phyloP scores from a whole-genome alignment of 139 green algal genomes.

The Chlorella sp. region DNA sequence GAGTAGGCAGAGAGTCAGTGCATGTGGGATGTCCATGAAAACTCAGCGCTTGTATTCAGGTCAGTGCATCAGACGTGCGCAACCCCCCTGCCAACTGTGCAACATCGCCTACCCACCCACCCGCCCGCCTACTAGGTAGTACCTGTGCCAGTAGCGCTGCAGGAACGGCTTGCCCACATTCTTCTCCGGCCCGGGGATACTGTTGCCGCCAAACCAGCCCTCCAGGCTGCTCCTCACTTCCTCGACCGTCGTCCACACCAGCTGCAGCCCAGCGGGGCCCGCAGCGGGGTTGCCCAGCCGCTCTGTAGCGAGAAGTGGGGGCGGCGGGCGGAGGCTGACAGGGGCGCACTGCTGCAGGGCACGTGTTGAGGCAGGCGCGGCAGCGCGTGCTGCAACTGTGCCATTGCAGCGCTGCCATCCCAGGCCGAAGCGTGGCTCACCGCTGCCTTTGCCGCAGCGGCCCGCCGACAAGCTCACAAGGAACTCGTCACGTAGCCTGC shows the following conservation, averaged over 20 bases:
- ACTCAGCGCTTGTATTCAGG: too few relatives aligned
- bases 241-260: constrained; percentile 74
- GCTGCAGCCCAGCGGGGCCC: constrained; percentile 30
- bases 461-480: constrained; percentile 55
- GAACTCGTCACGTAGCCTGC: constrained; percentile 78
- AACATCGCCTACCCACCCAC: not conserved
- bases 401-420: not conserved
- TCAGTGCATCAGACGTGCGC: too few relatives aligned
- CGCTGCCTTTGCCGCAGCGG: constrained; percentile 5
- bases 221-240: constrained; percentile 68
- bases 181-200: constrained; percentile 63
- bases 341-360: too few relatives aligned
- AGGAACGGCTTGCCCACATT: constrained; percentile 80
- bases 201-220: constrained; percentile 69
- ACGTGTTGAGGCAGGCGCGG: too few relatives aligned
- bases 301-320: not conserved
- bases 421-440: not conserved
- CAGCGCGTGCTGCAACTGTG: too few relatives aligned
- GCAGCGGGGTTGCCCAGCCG: constrained; percentile 1
- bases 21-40: too few relatives aligned
- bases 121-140: not conserved
- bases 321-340: too few relatives aligned
- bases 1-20: too few relatives aligned
- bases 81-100: too few relatives aligned
- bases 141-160: constrained; percentile 51